Evolutionary conservation across 768 basidiomycete species (phyloP).

Genomic region (Mycena sanguinolenta): DNA sequence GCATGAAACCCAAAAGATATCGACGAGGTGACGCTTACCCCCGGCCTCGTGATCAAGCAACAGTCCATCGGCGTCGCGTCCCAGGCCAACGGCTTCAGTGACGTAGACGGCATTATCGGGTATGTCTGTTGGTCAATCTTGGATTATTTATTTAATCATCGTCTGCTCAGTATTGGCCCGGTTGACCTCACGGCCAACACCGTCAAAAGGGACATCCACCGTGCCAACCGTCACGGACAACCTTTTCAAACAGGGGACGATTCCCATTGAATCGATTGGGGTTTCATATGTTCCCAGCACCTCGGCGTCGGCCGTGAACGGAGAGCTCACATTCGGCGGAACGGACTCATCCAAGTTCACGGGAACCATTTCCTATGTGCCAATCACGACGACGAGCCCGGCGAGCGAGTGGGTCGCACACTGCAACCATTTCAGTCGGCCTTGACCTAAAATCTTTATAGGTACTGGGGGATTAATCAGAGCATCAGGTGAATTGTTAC

Average conservation of each 20-base stretch:
- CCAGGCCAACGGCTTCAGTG: slow-evolving; percentile 32
- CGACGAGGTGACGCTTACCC: slow-evolving; percentile 68
- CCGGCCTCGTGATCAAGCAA: slow-evolving; percentile 59
- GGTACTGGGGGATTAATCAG: slow-evolving; percentile 77
- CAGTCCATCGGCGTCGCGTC: slow-evolving; percentile 78
- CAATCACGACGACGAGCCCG: slow-evolving; percentile 51
- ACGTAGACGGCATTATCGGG: slow-evolving; percentile 74
- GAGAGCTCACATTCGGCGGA: slow-evolving; percentile 54
- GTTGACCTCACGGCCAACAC: slow-evolving; percentile 61
- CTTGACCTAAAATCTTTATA: slow-evolving; percentile 58
- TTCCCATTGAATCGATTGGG: slow-evolving; percentile 37
- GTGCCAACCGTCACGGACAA: slow-evolving; percentile 71
- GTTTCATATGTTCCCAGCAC: slow-evolving; percentile 42
- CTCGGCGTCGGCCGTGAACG: slow-evolving; percentile 61
- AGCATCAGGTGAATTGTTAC: slow-evolving; percentile 61
- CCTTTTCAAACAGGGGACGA: slow-evolving; percentile 56
- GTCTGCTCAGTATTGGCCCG: slow-evolving; percentile 78
- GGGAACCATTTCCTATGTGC: slow-evolving; percentile 58
- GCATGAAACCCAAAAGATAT: too few relatives aligned
- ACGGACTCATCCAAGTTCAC: slow-evolving; percentile 59
- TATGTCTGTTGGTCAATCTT: slow-evolving; percentile 44
- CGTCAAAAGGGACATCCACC: slow-evolving; percentile 25
- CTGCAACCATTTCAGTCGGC: too few relatives aligned
- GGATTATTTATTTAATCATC: background rate
- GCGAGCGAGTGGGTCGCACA: too few relatives aligned